Conservation (phyloP, 1,284 basidiomycete species). For the Microbotryomycetes sp. region DNA sequence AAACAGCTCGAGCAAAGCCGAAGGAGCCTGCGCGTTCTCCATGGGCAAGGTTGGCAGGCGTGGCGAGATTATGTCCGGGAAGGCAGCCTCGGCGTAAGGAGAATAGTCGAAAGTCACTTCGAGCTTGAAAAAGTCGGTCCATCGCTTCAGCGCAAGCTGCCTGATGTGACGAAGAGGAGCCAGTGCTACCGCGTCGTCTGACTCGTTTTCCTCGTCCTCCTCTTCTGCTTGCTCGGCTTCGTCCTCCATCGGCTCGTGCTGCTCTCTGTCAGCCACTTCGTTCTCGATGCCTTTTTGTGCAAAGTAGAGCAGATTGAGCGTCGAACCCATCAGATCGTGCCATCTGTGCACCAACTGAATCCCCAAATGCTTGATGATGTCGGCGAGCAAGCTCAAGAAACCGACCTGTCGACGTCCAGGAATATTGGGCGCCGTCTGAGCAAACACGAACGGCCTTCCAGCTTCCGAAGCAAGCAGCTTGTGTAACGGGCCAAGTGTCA, state of each 20-base stretch:
- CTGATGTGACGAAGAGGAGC: conserved; percentile 56
- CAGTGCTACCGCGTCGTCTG: conserved; percentile 34
- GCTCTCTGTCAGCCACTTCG: conserved; percentile 2
- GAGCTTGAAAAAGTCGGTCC: conserved; percentile 79
- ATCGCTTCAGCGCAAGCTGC: conserved; percentile 73
- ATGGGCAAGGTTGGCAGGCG: conserved; percentile 64
- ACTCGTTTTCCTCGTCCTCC: conserved; percentile 38
- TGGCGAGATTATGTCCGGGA: conserved; percentile 69
- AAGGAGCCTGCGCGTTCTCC: conserved; percentile 90
- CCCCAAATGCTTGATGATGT: conserved; percentile 72
- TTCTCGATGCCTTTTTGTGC: conserved; percentile 54
- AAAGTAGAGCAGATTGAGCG: conserved; percentile 56
- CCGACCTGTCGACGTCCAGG: conserved; percentile 70
- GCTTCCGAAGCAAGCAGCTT: conserved; percentile 31
- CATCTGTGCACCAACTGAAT: conserved; percentile 54
- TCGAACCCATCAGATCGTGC: conserved; percentile 62
- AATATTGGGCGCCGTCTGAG: conserved; percentile 13
- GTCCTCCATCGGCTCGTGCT: neutral
- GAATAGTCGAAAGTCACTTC: conserved; percentile 61
- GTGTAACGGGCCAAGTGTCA: conserved; percentile 79
- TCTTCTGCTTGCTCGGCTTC: conserved; percentile 37
- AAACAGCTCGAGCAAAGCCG: conserved; percentile 80
- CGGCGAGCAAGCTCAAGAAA: conserved; percentile 73
- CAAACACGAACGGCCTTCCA: conserved; percentile 29
- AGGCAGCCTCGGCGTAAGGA: conserved; percentile 61